Evolutionary conservation across 805 yeast genomes (phyloP), one percentile per base, ranked within the genome.

Genomic region (Ogataea nonfermentans): DNA sequence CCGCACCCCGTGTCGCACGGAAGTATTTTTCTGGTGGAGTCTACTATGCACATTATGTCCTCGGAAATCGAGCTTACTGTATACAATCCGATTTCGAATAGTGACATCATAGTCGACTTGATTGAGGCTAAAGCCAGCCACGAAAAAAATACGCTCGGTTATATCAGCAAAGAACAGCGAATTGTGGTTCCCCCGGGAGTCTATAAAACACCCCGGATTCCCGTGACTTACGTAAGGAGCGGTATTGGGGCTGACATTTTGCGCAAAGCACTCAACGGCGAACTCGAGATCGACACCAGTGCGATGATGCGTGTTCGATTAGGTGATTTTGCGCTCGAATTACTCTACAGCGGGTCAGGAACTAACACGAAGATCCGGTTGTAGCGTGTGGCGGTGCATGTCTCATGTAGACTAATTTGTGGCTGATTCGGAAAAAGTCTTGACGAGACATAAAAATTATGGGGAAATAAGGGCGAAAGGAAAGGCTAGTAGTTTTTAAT

Each of bases 51-150:
- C 55, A 47, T 79, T 3, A 60, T 78, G 59, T 61, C 73, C 0
- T 73, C 80, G 1, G 78, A 77, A 32, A 66, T 77, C 4, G 81
- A 78, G 48, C 52, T 79, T 40, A 69, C 71, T 0, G 62, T 78
- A 0, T 75, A 54, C 56, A 79, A 79, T 48, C 86, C 86, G 1
- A 49, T 79, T 1, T 40, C 46, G 4, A 78, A 79, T 49, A 55
- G 66, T n/a, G 71, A 66, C 11, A 57, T 74, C 1, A 49, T 58
- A n/a, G 57, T 75, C 10, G 60, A 59, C 8, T 58, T 79, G 13
- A 43, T 63, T 13, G 65, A 65, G 26, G 81, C 76, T 1, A 66
- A 63, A 36, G 84, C 83, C 0, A 61, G 62, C 1, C 68, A 70
- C 44, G 67, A 74, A 31, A 78, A 68, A 3, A 60, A 65, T 4